Percentiles rank a stretch among this genome's conserved stretches.
phyloP scores from a whole-genome alignment of 2,329 filamentous ascomycete genomes.

The Bimuria novae-zelandiae region DNA sequence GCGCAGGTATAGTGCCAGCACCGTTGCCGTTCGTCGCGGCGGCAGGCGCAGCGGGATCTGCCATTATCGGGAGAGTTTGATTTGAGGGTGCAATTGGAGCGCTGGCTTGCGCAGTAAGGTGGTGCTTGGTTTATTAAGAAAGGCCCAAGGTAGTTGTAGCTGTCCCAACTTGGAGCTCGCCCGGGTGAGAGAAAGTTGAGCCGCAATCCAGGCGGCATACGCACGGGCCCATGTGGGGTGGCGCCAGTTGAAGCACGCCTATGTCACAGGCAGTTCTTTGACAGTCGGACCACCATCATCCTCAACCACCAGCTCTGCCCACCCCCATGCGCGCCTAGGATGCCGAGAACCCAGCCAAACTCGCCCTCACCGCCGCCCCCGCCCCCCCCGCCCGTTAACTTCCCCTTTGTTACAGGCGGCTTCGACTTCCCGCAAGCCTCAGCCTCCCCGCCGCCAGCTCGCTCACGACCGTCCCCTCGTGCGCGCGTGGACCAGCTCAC shows the following conservation, averaged over 20 bases:
- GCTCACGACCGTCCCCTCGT: conserved; percentile 8
- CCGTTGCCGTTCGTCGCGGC: conserved; percentile 20
- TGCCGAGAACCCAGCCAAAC: conserved; percentile 32
- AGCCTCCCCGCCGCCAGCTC: conserved; percentile 24
- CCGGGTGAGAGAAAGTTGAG: neutral
- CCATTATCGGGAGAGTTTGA: no score
- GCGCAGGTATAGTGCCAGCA: conserved; percentile 29
- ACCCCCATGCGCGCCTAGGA: conserved; percentile 6
- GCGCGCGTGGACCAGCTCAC: conserved; percentile 7
- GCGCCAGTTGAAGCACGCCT: neutral
- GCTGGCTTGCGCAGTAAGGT: no score
- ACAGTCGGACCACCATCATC: neutral
- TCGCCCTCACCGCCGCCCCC: conserved; percentile 36
- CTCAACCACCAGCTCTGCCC: conserved; percentile 12
- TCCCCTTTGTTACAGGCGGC: conserved; percentile 44
- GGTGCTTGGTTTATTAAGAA: no score
- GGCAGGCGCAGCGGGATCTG: conserved; percentile 14
- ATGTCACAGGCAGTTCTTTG: neutral
- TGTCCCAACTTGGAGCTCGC: neutral
- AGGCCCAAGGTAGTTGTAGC: neutral
- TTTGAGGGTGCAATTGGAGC: no score
- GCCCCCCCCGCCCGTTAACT: conserved; percentile 31
- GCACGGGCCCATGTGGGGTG: no score
- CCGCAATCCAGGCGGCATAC: neutral
- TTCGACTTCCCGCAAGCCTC: conserved; percentile 54